A percentile compares a stretch with the other conserved stretches of the same genome.
Evolutionary conservation across 257 asterid species (phyloP).

Genomic region (Misopates orontium): DNA sequence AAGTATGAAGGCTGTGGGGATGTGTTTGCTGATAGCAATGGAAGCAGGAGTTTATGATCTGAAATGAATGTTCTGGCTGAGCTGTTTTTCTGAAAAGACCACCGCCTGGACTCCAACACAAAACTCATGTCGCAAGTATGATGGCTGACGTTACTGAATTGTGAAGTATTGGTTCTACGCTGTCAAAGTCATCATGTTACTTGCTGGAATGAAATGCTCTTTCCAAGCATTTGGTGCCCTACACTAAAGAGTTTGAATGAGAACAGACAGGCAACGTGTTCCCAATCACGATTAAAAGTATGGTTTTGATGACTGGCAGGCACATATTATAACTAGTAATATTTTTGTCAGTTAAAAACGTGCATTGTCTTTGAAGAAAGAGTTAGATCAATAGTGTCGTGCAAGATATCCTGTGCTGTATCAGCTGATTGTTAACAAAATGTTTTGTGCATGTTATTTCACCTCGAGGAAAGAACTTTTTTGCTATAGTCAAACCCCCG

Average conservation of each 20-base stretch:
- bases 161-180: background rate
- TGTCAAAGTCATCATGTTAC: conserved; percentile 1
- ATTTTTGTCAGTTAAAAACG: conserved; percentile 3
- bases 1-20: background rate
- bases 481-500: conserved; percentile 54
- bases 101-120: background rate
- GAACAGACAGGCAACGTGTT: conserved; percentile 6
- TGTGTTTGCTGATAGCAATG: background rate
- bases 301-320: conserved; percentile 19
- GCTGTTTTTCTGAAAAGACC: background rate
- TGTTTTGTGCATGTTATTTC: conserved; percentile 38
- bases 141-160: conserved; percentile 2
- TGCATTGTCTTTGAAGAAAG: conserved; percentile 29
- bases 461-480: conserved; percentile 35
- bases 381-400: conserved; percentile 19
- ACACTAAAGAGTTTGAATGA: conserved; percentile 18
- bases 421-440: conserved; percentile 27
- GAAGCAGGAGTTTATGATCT: background rate
- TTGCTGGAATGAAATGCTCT: background rate
- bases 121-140: conserved; percentile 7
- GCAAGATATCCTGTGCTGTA: conserved; percentile 26
- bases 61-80: conserved; percentile 9
- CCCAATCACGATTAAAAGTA: conserved; percentile 11
- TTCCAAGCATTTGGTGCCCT: conserved; percentile 6
- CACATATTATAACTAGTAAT: background rate